phyloP scores from a whole-genome alignment of 257 asterid genomes.

The Pogostemon cablin region DNA sequence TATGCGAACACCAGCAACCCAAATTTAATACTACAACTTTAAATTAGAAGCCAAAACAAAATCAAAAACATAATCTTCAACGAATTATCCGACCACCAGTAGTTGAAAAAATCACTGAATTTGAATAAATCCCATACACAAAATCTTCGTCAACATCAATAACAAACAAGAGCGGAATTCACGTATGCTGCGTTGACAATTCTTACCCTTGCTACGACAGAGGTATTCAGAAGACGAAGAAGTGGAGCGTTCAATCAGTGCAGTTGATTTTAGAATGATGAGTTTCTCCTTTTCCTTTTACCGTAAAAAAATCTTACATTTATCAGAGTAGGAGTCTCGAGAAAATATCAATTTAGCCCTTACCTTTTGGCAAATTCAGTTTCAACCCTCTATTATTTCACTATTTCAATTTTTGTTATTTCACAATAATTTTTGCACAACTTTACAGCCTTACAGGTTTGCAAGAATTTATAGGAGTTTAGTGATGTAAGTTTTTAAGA shows the following conservation, averaged over 20 bases:
- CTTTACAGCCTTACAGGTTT: too few species aligned
- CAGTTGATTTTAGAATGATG: not conserved
- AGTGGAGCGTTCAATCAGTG: slow-evolving; percentile 22
- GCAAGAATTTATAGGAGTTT: too few species aligned
- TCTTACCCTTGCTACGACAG: slow-evolving; percentile 30
- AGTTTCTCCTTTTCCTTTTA: not conserved
- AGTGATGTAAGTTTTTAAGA: too few species aligned
- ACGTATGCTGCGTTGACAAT: not conserved
- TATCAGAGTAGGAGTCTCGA: not conserved
- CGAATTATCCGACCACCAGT: slow-evolving; percentile 23
- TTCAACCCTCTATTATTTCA: not conserved
- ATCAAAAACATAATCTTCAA: not conserved
- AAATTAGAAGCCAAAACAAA: not conserved
- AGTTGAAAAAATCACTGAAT: not conserved
- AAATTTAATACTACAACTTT: not conserved
- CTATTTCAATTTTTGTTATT: too few species aligned
- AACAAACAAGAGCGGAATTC: not conserved
- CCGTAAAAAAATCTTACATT: slow-evolving; percentile 19
- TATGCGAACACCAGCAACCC: slow-evolving; percentile 16
- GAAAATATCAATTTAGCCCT: not conserved
- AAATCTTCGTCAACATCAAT: not conserved
- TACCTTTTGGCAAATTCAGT: not conserved
- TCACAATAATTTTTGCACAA: too few species aligned
- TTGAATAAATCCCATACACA: slow-evolving; percentile 6
- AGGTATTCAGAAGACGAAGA: slow-evolving; percentile 24